Evolutionary conservation across 176 grass and related monocot genomes (phyloP).

Genomic region (Zea mays): Zm-B73-REFERENCE-NAM-5.0 NC_050105.1:14630001-14630500

Average conservation of each 20-base stretch:
- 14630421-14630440: slow-evolving; percentile 50
- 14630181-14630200: neutral
- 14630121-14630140: neutral
- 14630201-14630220: neutral
- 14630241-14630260: slow-evolving; percentile 45
- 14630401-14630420: slow-evolving; percentile 55
- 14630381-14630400: slow-evolving; percentile 80
- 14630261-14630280: slow-evolving; percentile 37
- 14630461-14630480: slow-evolving; percentile 78
- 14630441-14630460: slow-evolving; percentile 62
- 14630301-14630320: slow-evolving; percentile 50
- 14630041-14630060: neutral
- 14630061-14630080: neutral
- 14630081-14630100: neutral
- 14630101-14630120: neutral
- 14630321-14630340: slow-evolving; percentile 59
- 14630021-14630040: neutral
- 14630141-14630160: neutral
- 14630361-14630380: slow-evolving; percentile 72
- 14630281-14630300: slow-evolving; percentile 79
- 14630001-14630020: neutral
- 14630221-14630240: slow-evolving; percentile 25
- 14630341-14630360: slow-evolving; percentile 78
- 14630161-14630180: neutral
- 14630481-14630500: slow-evolving; percentile 40